A percentile compares a stretch with the other conserved stretches of the same genome.
Evolutionary conservation across 2,329 filamentous ascomycete genomes (phyloP).

Genomic region (Neoscytalidium dimidiatum): DNA sequence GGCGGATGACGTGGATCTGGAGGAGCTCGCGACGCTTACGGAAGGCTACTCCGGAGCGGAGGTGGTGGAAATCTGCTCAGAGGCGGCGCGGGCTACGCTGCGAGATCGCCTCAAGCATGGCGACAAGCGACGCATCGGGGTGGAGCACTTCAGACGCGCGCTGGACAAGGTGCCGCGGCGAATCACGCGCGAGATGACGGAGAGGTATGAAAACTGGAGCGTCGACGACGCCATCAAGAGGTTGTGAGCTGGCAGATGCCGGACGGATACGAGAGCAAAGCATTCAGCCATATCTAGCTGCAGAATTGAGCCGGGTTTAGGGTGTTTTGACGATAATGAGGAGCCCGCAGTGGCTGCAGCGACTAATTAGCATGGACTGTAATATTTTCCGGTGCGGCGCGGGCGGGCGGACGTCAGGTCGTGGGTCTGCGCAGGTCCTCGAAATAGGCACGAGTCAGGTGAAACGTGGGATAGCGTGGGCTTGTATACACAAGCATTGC

Average conservation of each 20-base stretch:
- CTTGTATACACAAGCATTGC: slow-evolving; percentile 9
- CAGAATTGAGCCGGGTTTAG: neutral
- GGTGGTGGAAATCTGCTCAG: slow-evolving; percentile 61
- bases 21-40: slow-evolving; percentile 62
- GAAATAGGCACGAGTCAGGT: slow-evolving; percentile 4
- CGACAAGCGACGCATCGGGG: slow-evolving; percentile 38
- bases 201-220: slow-evolving; percentile 44
- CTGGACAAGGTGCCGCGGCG: slow-evolving; percentile 43
- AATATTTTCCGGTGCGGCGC: neutral
- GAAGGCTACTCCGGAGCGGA: slow-evolving; percentile 88
- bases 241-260: slow-evolving; percentile 11
- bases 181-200: slow-evolving; percentile 43
- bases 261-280: neutral
- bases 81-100: slow-evolving; percentile 40
- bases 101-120: slow-evolving; percentile 30
- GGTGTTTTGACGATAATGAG: neutral
- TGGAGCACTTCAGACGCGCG: slow-evolving; percentile 51
- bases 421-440: neutral
- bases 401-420: neutral
- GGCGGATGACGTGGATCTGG: slow-evolving; percentile 64
- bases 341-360: neutral
- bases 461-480: neutral
- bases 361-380: neutral
- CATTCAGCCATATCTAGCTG: neutral
- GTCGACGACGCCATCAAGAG: slow-evolving; percentile 19